Evolutionary conservation across 306 rosid species (phyloP), one percentile per base, ranked within the genome.

Genomic region (Astragalus membranaceus): DNA sequence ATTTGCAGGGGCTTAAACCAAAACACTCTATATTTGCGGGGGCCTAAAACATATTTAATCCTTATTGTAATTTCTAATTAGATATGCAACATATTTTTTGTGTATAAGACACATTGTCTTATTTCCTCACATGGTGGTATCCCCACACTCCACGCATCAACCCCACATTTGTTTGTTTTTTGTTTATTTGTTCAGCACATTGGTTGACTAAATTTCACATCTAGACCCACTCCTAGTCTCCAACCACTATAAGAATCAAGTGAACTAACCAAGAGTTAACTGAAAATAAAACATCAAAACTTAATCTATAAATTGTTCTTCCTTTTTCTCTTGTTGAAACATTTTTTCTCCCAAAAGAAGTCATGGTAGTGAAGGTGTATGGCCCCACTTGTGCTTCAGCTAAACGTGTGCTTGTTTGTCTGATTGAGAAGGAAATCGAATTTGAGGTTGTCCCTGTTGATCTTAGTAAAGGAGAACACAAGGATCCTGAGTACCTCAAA

Each of bases 291-390:
- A 26, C 30, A 26, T 26, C 2, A 26, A 3, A 20, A 20, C 36
- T 48, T 66, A 49, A 69, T 16, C 23, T 8, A 41, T 41, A 42
- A 10, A 42, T 39, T 39, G 44, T 39, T 8, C 44, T 8, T 56
- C 6, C 7, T 48, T 53, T 35, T 14, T 43, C 14, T 48, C 12
- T 12, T 41, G 9, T 44, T 36, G 7, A 50, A 49, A 3, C n/a
- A 50, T 44, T 67, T 10, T 8, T 53, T 3, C 10, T 10, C 32
- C 5, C 0, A n/a, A 67, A 32, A 59, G 72, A 79, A 74, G 68
- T 29, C 50, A 84, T 84, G 88, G 84, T 68, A 17, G 85, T 81
- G 62, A 84, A 81, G 79, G 77, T 84, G 55, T 81, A 78, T 13
- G 83, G 83, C 39, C 88, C 88, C 0, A 8, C 9, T 15, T 81